phyloP scores from a whole-genome alignment of 2,329 filamentous ascomycete species.

The Aspergillus carbonarius region DNA sequence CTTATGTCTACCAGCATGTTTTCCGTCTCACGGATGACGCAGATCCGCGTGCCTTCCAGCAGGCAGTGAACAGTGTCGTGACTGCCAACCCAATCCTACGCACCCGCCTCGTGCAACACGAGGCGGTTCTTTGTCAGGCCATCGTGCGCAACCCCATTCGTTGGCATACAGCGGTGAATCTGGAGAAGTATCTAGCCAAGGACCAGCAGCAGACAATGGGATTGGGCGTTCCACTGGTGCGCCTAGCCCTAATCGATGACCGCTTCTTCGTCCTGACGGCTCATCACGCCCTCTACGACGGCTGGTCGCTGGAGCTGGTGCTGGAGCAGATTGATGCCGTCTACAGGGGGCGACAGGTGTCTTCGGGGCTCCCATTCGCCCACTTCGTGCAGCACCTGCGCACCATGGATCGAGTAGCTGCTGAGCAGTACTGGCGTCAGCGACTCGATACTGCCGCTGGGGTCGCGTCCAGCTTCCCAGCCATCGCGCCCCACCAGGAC shows the following conservation, averaged over 20 bases:
- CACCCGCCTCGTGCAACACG: conserved; percentile 32
- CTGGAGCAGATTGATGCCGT: conserved; percentile 10
- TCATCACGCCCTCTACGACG: conserved; percentile 49
- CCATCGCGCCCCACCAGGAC: not conserved
- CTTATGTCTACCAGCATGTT: conserved; percentile 41
- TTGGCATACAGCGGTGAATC: not conserved
- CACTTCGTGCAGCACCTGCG: conserved; percentile 42
- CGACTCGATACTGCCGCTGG: not conserved
- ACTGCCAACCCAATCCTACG: conserved; percentile 39
- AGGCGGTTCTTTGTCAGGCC: not conserved
- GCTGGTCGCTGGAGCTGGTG: conserved; percentile 19
- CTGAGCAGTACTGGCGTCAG: not conserved
- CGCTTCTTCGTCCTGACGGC: conserved; percentile 43
- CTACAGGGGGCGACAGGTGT: conserved; percentile 1
- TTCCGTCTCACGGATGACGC: conserved; percentile 28
- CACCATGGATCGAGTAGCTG: no score
- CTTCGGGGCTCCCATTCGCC: conserved; percentile 21
- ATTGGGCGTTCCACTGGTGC: conserved; percentile 19
- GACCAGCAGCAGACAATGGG: conserved; percentile 19
- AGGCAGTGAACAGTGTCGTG: conserved; percentile 39
- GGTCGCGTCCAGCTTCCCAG: not conserved
- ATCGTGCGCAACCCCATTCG: not conserved
- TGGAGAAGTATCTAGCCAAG: not conserved
- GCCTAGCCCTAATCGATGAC: conserved; percentile 17
- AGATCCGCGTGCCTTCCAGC: conserved; percentile 35